Evolutionary conservation across 2,329 filamentous ascomycete genomes (phyloP), one percentile per base, ranked within the genome.

Genomic region (Fusarium transvaalense): DNA sequence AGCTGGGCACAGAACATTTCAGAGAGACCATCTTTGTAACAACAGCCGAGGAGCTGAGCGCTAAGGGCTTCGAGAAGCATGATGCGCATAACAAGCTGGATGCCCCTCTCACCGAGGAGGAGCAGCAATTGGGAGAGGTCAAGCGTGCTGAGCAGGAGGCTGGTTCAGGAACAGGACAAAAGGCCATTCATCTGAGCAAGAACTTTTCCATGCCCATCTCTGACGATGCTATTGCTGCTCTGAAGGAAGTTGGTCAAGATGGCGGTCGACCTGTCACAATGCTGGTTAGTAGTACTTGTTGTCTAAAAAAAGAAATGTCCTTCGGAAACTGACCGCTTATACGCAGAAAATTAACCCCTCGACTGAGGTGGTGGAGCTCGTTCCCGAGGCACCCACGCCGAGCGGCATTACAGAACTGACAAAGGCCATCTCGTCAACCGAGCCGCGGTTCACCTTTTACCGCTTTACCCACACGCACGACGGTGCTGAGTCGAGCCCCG

Each of bases 401-500:
- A 82, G 85, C 19, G 84, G 85, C 8, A 86, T 92, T 25, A 68
- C 82, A 23, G 85, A 88, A 34, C 85, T 95, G 6, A 80, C 86
- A 0, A 75, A 79, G 6, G 79, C 81, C 23, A 92, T 97, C 64
- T 90, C 91, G 8, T 69, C 84, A 12, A 85, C 83, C 21, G 91
- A 93, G 77, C 92, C 92, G 6, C 86, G 92, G 42, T 95, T 93
- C 78, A 91, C 89, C 9, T 93, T 96, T 77, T 96, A 91, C 83
- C 86, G 89, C 29, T 92, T 89, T 77, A 82, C 79, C 14, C 85
- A 91, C 74, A 85, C 85, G 41, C 80, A 88, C 64, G 80, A 82
- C 32, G 88, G 87, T 23, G 67, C 76, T 45, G 79, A 85, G 61
- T 81, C 83, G 53, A 85, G 83, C 56, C 88, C 89, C 4, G 82